Evolutionary conservation across 179 eudicot species (phyloP).

Genomic region (Silene noctiflora): DNA sequence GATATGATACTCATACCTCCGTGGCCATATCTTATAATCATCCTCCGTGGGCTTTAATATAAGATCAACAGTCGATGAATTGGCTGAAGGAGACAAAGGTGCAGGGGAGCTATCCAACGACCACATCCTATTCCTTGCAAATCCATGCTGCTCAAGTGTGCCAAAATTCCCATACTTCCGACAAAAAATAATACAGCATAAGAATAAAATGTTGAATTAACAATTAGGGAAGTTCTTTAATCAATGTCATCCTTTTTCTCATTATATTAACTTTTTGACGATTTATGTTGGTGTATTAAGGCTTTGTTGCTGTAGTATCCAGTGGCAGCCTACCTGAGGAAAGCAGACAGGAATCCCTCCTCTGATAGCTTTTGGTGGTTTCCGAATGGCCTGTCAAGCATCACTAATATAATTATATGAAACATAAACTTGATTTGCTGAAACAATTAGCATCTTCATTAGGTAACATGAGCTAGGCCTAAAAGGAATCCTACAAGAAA

Average conservation of each 20-base stretch:
- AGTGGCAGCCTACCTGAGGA: constrained; percentile 47
- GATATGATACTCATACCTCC: constrained; percentile 38
- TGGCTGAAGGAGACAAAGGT: constrained; percentile 38
- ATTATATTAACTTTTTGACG: too few species aligned
- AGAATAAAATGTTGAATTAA: constrained; percentile 18
- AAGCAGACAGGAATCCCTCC: constrained; percentile 73
- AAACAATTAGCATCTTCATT: constrained; percentile 2
- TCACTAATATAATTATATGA: constrained; percentile 10
- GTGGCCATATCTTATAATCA: constrained; percentile 50
- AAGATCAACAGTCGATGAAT: constrained; percentile 50
- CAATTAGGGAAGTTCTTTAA: neutral
- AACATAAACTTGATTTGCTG: constrained; percentile 13
- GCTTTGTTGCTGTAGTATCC: neutral
- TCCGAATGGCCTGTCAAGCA: constrained; percentile 52
- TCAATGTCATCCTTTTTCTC: constrained; percentile 8
- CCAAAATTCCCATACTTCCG: constrained; percentile 55
- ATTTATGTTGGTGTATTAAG: too few species aligned
- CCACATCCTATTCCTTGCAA: constrained; percentile 60
- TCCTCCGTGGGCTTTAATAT: constrained; percentile 47
- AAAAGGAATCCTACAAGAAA: constrained; percentile 19
- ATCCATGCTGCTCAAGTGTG: constrained; percentile 54
- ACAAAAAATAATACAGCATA: constrained; percentile 16
- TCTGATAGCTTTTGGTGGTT: constrained; percentile 60
- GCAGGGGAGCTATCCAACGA: constrained; percentile 45
- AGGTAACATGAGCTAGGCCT: constrained; percentile 12